Evolutionary conservation across 2,329 filamentous ascomycete genomes (phyloP), one percentile per base, ranked within the genome.

Genomic region (Aschersonia sp.): DNA sequence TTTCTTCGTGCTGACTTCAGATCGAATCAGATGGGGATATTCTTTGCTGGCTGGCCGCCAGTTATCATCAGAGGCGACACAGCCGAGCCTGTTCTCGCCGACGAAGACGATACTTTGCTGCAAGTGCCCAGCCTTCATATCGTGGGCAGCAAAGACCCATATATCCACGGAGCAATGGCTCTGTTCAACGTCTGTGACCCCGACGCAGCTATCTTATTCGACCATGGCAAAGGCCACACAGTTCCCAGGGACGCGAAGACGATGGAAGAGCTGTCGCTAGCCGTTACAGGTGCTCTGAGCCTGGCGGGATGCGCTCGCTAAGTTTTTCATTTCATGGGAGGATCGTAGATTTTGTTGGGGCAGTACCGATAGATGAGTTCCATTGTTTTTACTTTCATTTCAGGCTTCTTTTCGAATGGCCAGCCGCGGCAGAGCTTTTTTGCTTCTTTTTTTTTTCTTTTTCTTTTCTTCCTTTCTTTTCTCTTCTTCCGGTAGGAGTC

Each of bases 181-280:
- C 64, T 81, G 8, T 79, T 73, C 62, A 77, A 77, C 53, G 66
- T 78, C 10, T 81, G 76, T 54, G 72, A 79, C 46, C 68, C 68
- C 0, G 76, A 80, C 50, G 71, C 64, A 1, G 76, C 76, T 0
- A 65, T 69, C 32, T 64, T 81, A 14, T 80, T 80, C 50, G 77
- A 81, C 54, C 75, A 79, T 51, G 76, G 74, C n/a, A 79, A 79
- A 55, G 77, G 77, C 0, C 77, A 81, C 56, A 79, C 73, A 0
- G 62, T 81, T 5, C 77, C 77, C 0, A 63, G 74, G 49, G 71
- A 74, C 49, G 66, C 63, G 48, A 64, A 62, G 9, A 69, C 69
- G 1, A 63, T 72, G 48, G 66, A 66, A 52, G 69, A 72, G 51
- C 47, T 53, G 6, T 41, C 45, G 11, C 5, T n/a, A 11, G 43